phyloP scores from a whole-genome alignment of 2,329 filamentous ascomycete genomes.

The Pezicula radicicola region DNA sequence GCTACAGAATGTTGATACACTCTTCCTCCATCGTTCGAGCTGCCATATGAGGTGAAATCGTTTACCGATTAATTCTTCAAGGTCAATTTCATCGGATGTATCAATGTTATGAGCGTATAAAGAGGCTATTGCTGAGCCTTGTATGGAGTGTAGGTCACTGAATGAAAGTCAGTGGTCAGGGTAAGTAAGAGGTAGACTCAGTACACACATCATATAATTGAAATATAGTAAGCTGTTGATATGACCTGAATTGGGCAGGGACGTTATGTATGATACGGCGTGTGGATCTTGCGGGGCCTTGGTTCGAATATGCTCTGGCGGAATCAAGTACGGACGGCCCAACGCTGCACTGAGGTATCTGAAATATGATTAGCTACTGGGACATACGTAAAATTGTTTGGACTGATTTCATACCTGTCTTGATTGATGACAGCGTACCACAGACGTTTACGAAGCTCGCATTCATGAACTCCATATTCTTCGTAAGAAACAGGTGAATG shows the following conservation, averaged over 20 bases:
- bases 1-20: slow-evolving; percentile 3
- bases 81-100: not conserved
- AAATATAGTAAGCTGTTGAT: not conserved
- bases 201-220: not conserved
- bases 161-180: not conserved
- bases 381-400: not conserved
- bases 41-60: slow-evolving; percentile 9
- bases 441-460: slow-evolving; percentile 23
- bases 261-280: not conserved
- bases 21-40: slow-evolving; percentile 8
- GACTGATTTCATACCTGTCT: slow-evolving; percentile 15
- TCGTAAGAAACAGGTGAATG: slow-evolving; percentile 28
- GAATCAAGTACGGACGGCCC: not conserved
- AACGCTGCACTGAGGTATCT: not conserved
- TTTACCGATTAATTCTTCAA: slow-evolving; percentile 4
- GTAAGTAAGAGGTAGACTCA: not conserved
- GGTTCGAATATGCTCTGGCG: not conserved
- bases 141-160: not conserved
- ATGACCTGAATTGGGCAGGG: not conserved
- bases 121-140: not conserved
- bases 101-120: slow-evolving; percentile 13
- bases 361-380: not conserved
- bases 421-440: slow-evolving; percentile 31
- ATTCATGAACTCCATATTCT: slow-evolving; percentile 17
- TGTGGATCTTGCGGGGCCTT: not conserved